These are phyloP conservation scores for Fomitopsis pinicola DNA, from an alignment of 1,284 basidiomycete genomes.

Conservation along the genomic window DNA sequence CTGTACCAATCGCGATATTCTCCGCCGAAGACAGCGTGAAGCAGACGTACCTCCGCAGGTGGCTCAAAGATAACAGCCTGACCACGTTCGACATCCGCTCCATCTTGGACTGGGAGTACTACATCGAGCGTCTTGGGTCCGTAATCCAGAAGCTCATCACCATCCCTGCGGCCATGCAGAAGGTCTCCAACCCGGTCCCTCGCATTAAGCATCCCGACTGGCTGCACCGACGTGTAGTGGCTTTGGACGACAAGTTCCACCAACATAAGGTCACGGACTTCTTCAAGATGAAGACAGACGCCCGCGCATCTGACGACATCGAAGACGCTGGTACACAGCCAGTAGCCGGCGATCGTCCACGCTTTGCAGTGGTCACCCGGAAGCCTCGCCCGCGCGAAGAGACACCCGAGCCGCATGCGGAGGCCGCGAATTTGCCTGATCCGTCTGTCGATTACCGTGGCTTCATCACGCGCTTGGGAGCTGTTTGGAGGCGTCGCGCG, in stretches of 20 bases:
- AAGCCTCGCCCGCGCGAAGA: slow-evolving; percentile 37
- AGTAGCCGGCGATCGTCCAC: slow-evolving; percentile 30
- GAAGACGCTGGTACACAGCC: slow-evolving; percentile 56
- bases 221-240: slow-evolving; percentile 89
- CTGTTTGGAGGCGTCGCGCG: slow-evolving; percentile 69
- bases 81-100: slow-evolving; percentile 89
- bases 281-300: slow-evolving; percentile 59
- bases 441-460: slow-evolving; percentile 66
- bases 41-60: slow-evolving; percentile 88
- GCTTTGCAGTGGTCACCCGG: slow-evolving; percentile 54
- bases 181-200: slow-evolving; percentile 94
- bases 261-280: slow-evolving; percentile 98
- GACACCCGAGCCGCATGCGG: slow-evolving; percentile 37
- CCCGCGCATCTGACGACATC: slow-evolving; percentile 45
- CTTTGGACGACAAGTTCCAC: slow-evolving; percentile 93
- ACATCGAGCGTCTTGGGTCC: slow-evolving; percentile 95
- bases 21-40: slow-evolving; percentile 92
- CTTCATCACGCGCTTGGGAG: slow-evolving; percentile 70
- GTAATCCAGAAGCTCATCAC: slow-evolving; percentile 99
- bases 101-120: slow-evolving; percentile 98
- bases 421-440: slow-evolving; percentile 49
- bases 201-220: slow-evolving; percentile 97
- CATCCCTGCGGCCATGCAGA: slow-evolving; percentile 98
- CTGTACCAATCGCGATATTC: slow-evolving; percentile 98
- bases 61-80: slow-evolving; percentile 92